Percentiles rank a stretch among this genome's conserved stretches.
phyloP scores from a whole-genome alignment of 768 basidiomycete species.

The Boletus rubescentipes region DNA sequence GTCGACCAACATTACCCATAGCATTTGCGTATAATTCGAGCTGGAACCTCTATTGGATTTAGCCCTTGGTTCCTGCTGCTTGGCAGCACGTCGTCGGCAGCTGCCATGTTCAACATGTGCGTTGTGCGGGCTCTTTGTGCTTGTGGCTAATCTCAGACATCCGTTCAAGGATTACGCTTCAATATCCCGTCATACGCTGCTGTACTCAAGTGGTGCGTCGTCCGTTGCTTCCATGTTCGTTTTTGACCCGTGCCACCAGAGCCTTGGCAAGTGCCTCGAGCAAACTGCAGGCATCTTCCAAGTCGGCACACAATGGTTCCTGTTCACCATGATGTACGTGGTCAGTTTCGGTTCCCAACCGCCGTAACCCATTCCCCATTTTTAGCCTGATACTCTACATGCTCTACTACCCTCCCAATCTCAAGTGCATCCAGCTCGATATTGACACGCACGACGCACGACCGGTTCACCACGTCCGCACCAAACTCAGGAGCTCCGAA shows the following conservation, averaged over 20 bases:
- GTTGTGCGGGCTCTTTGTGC: constrained; percentile 11
- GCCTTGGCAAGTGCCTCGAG: constrained; percentile 70
- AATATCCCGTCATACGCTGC: constrained; percentile 80
- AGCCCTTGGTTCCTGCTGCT: constrained; percentile 90
- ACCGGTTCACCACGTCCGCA: constrained; percentile 44
- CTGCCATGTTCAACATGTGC: constrained; percentile 83
- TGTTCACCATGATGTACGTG: constrained; percentile 82
- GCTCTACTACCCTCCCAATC: constrained; percentile 83
- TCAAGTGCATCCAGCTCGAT: constrained; percentile 61
- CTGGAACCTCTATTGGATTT: constrained; percentile 82
- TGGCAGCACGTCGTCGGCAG: constrained; percentile 80
- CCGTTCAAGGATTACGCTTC: constrained; percentile 68
- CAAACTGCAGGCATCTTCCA: constrained; percentile 81
- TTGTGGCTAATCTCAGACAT: not conserved
- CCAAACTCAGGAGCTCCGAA: constrained; percentile 53
- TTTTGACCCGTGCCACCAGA: constrained; percentile 41
- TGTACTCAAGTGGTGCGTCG: constrained; percentile 71
- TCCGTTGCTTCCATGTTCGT: not conserved
- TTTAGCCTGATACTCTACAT: constrained; percentile 87
- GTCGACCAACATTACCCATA: constrained; percentile 26
- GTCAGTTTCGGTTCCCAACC: not conserved
- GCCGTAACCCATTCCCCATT: not conserved
- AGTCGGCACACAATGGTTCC: constrained; percentile 77
- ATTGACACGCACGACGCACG: constrained; percentile 43
- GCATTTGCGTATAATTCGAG: constrained; percentile 79